Percentiles rank a stretch among this genome's conserved stretches.
Evolutionary conservation across 306 rosid genomes (phyloP).

Genomic region (Cajanus cajan): DNA sequence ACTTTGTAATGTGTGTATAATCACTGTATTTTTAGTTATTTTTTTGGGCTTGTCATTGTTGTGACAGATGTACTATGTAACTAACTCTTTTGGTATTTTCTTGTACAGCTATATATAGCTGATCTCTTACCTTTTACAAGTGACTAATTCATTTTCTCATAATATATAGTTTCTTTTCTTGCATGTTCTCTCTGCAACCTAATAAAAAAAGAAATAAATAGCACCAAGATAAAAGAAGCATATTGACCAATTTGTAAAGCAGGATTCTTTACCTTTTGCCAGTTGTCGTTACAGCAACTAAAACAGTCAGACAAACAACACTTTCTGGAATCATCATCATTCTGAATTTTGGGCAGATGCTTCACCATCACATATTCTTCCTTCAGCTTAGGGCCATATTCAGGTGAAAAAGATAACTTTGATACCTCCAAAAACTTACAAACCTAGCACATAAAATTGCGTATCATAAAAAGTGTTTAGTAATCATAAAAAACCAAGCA

Average conservation of each 20-base stretch:
- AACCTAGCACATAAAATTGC: slow-evolving; percentile 55
- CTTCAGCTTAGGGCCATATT: slow-evolving; percentile 93
- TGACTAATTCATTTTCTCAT: too few relatives aligned
- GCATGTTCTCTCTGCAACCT: too few relatives aligned
- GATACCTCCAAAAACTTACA: slow-evolving; percentile 99
- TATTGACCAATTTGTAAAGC: not conserved
- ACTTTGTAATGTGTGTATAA: too few relatives aligned
- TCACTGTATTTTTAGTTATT: too few relatives aligned
- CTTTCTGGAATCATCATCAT: slow-evolving; percentile 62
- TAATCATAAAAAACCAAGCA: not conserved
- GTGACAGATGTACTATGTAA: too few relatives aligned
- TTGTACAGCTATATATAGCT: too few relatives aligned
- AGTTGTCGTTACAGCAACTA: slow-evolving; percentile 89
- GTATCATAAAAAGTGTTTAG: slow-evolving; percentile 29
- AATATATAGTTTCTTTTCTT: too few relatives aligned
- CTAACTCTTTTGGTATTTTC: too few relatives aligned
- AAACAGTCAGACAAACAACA: slow-evolving; percentile 77
- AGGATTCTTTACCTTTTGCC: slow-evolving; percentile 83
- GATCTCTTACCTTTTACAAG: too few relatives aligned
- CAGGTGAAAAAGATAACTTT: slow-evolving; percentile 84
- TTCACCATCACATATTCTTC: slow-evolving; percentile 96
- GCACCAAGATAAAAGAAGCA: slow-evolving; percentile 2
- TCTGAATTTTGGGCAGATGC: slow-evolving; percentile 78
- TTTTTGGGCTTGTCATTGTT: too few relatives aligned
- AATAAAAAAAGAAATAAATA: not conserved